Evolutionary conservation across 805 yeast species (phyloP).

Genomic region (Myxozyma neglecta): DNA sequence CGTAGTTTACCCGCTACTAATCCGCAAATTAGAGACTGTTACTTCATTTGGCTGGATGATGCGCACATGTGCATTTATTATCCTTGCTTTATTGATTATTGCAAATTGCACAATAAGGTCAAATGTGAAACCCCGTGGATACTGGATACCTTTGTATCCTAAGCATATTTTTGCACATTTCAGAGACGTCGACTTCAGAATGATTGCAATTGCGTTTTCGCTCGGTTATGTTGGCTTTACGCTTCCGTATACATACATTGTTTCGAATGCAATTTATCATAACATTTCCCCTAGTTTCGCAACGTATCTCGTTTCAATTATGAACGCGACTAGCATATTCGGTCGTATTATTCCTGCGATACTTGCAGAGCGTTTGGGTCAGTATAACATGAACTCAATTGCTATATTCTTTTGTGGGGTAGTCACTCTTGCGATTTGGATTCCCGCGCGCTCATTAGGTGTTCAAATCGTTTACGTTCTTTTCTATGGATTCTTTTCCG

Average conservation of each 20-base stretch:
- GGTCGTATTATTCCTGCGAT: slow-evolving; percentile 55
- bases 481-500: slow-evolving; percentile 40
- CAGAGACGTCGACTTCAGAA: slow-evolving; percentile 15
- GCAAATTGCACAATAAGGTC: slow-evolving; percentile 34
- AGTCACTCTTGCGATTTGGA: slow-evolving; percentile 41
- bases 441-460: slow-evolving; percentile 37
- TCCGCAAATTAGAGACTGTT: slow-evolving; percentile 44
- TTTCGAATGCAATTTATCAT: slow-evolving; percentile 35
- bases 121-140: slow-evolving; percentile 21
- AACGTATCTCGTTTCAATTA: slow-evolving; percentile 39
- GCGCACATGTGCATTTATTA: slow-evolving; percentile 51
- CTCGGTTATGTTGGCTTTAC: slow-evolving; percentile 27
- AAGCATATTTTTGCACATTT: slow-evolving; percentile 14
- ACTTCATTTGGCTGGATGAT: slow-evolving; percentile 58
- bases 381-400: slow-evolving; percentile 45
- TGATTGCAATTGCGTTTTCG: slow-evolving; percentile 21
- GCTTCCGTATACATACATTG: slow-evolving; percentile 40
- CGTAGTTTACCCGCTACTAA: slow-evolving; percentile 50
- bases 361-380: slow-evolving; percentile 52
- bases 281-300: slow-evolving; percentile 32
- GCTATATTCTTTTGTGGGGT: slow-evolving; percentile 38
- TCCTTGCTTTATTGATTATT: slow-evolving; percentile 38
- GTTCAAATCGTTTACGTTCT: slow-evolving; percentile 38
- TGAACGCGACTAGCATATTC: slow-evolving; percentile 42
- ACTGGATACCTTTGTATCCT: slow-evolving; percentile 24